Evolutionary conservation across 179 eudicot species (phyloP), one percentile per base, ranked within the genome.

Genomic region (Camellia oleifera): DNA sequence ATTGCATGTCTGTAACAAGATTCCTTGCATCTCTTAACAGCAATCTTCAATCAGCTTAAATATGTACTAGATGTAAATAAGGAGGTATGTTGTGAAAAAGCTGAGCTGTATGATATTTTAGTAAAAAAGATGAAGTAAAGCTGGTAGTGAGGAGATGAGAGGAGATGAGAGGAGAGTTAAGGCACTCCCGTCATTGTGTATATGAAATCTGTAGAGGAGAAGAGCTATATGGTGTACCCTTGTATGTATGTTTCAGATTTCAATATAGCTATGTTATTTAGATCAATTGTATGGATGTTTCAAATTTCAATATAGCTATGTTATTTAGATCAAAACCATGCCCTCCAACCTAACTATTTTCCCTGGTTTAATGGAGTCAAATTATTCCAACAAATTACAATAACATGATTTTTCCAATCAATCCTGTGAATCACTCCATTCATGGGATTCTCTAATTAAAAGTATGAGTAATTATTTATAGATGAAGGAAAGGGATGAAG

Each of bases 1-100:
- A 67, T 32, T 32, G 32, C 32, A 0, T 32, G 1, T 32, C 40
- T 62, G 45, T 61, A 12, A 63, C 78, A 32, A 61, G 68, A 3
- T 20, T 48, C 4, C 18, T 53, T 40, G n/a, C 5, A 12, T 23
- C 74, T 2, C 56, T 57, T 75, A 57, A 78, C 40, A 56, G 54
- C n/a, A 11, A 12, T 67, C 7, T n/a, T 53, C 9, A 44, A 42
- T 40, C 62, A 46, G 44, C 7, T 5, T 68, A 67, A 53, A 54
- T 78, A 53, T 69, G 2, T 54, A 5, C 20, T 56, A 56, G 26
- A 42, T 56, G 81, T 69, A 78, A 32, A 45, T 78, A 20, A 77
- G n/a, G n/a, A 53, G 0, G n/a, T 23, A 42, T 12, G 69, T 4
- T 69, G 10, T 42, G 10, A 40, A 20, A 23, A 78, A 62, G 67